Conservation (phyloP, 1,284 basidiomycete genomes). For the Leccinum pallidistipes region DNA sequence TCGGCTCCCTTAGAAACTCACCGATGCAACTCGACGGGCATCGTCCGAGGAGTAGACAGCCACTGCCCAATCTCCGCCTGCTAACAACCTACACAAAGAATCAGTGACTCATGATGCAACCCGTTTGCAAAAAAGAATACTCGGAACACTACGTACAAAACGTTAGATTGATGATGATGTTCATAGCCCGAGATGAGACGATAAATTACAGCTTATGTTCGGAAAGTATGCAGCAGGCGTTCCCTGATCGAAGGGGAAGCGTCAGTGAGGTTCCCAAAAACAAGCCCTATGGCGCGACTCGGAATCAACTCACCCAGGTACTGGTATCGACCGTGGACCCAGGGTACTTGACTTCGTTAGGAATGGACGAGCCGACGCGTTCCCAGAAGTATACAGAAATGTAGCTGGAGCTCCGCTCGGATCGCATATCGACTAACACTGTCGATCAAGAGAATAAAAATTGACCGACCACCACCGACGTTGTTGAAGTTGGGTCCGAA, state of each 20-base stretch:
- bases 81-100: not conserved
- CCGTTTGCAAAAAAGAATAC: not conserved
- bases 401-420: constrained; percentile 16
- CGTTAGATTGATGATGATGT: constrained; percentile 24
- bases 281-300: no score
- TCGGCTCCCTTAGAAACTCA: constrained; percentile 19
- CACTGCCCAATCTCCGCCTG: constrained; percentile 47
- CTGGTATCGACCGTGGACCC: no score
- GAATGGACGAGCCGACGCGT: constrained; percentile 17
- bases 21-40: constrained; percentile 37
- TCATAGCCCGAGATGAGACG: constrained; percentile 23
- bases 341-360: constrained; percentile 11
- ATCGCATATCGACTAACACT: constrained; percentile 15
- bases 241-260: constrained; percentile 13
- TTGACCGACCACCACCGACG: constrained; percentile 59
- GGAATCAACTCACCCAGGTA: not conserved
- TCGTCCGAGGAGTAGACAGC: constrained; percentile 26
- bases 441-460: not conserved
- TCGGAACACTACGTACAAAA: constrained; percentile 26
- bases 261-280: not conserved
- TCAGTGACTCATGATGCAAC: not conserved
- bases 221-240: constrained; percentile 24
- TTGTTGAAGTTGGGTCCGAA: constrained; percentile 63
- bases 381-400: constrained; percentile 30
- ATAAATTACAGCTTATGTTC: constrained; percentile 6